A percentile compares a stretch with the other conserved stretches of the same genome.
These are phyloP conservation scores for Suhomyces bokatorum DNA, from an alignment of 1,139 yeast species.

Conservation along the genomic window DNA sequence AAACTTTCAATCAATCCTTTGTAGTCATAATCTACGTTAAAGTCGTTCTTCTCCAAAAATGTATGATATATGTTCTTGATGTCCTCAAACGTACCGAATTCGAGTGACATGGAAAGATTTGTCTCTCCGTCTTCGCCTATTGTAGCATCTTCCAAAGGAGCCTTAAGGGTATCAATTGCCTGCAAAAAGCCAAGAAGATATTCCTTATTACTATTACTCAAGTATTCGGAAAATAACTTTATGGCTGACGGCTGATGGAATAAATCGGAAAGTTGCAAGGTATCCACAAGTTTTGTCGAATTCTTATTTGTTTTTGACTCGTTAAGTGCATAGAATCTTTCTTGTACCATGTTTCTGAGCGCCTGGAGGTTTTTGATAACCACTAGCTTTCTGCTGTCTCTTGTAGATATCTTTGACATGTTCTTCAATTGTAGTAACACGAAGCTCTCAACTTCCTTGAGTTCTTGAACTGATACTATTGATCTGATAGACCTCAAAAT, in stretches of 20 bases:
- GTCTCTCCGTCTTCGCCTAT: conserved; percentile 24
- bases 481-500: conserved; percentile 14
- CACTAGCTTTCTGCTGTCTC: conserved; percentile 7
- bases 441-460: conserved; percentile 23
- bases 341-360: conserved; percentile 14
- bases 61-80: conserved; percentile 25
- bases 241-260: conserved; percentile 46
- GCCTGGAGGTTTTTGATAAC: conserved; percentile 15
- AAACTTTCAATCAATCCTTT: conserved; percentile 9
- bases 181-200: conserved; percentile 62
- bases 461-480: conserved; percentile 22
- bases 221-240: conserved; percentile 55
- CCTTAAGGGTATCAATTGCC: conserved; percentile 64
- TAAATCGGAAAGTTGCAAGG: conserved; percentile 17
- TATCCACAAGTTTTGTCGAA: conserved; percentile 10
- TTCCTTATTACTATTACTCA: conserved; percentile 49
- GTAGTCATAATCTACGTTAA: conserved; percentile 11
- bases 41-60: conserved; percentile 5
- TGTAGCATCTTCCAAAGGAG: conserved; percentile 62
- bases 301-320: background rate
- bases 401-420: conserved; percentile 5
- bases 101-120: conserved; percentile 31
- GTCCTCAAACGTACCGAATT: conserved; percentile 48
- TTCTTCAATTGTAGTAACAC: conserved; percentile 22
- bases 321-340: conserved; percentile 4